Base-by-base conservation (phyloP, 140 eudicot species). In the Bidens hawaiensis region DNA sequence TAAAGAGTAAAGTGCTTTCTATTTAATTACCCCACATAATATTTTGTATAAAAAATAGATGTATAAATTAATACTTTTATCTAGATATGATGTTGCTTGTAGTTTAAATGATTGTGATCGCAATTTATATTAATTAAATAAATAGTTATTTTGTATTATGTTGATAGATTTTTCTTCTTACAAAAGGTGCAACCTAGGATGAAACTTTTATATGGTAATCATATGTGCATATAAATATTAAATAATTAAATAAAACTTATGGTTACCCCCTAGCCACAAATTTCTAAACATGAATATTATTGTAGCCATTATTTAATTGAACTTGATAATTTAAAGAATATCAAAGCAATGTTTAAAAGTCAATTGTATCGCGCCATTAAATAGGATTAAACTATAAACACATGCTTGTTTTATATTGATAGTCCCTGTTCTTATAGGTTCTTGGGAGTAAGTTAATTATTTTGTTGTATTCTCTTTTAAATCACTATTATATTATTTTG, bases 121-220 rank as follows among this genome's bases (percentile, higher is more conserved):
- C n/a, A n/a, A n/a, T n/a, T n/a, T n/a, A n/a, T n/a, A n/a, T n/a
- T n/a, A n/a, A n/a, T n/a, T n/a, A n/a, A n/a, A n/a, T n/a, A n/a
- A n/a, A n/a, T n/a, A n/a, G n/a, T n/a, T n/a, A n/a, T n/a, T n/a
- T n/a, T n/a, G n/a, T n/a, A n/a, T n/a, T n/a, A n/a, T n/a, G n/a
- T n/a, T n/a, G 67, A 22, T 42, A 57, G 54, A 34, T 38, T 59
- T 51, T 54, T 60, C 49, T 64, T 15, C 16, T 71, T 36, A 62
- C 36, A 40, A 18, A 62, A 71, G 65, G 47, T 75, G 27, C 51
- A 61, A 75, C 80, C 70, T 75, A 43, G 80, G 80, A 75, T 75
- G 70, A 50, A 30, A 54, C 63, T 31, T 56, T 56, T 56, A 38
- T 9, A 28, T 31, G 63, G 63, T 31, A 56, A 56, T 30, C 40